phyloP scores from a whole-genome alignment of 176 grass and related monocot genomes.

The Carex pumila region DNA sequence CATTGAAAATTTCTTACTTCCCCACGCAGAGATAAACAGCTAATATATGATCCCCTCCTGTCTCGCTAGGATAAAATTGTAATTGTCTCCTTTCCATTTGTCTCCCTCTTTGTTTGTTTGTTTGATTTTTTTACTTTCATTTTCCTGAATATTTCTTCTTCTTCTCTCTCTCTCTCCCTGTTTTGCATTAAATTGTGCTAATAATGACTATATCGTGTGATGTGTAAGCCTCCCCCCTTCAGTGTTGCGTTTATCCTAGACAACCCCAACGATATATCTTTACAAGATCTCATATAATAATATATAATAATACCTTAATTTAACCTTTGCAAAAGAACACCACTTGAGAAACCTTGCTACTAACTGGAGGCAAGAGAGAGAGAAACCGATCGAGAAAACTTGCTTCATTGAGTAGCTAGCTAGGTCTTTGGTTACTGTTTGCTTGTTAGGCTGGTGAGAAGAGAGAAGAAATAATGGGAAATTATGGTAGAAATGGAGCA shows the following conservation, averaged over 20 bases:
- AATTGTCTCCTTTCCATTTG: conserved; percentile 51
- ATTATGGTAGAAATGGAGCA: conserved; percentile 35
- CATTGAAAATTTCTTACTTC: background rate
- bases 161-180: background rate
- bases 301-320: background rate
- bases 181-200: conserved; percentile 36
- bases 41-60: background rate
- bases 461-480: conserved; percentile 16
- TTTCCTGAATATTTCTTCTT: background rate
- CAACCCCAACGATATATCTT: conserved; percentile 39
- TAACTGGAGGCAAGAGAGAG: background rate
- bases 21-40: background rate
- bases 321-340: background rate
- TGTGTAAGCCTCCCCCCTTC: conserved; percentile 9
- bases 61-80: background rate
- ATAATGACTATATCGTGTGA: conserved; percentile 50
- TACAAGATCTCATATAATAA: conserved; percentile 4
- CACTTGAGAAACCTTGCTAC: background rate
- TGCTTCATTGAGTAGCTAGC: background rate
- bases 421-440: background rate
- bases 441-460: background rate
- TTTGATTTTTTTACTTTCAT: too few relatives aligned
- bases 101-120: background rate
- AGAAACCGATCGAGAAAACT: background rate
- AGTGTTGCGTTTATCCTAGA: conserved; percentile 44